Evolutionary conservation across 2,329 filamentous ascomycete genomes (phyloP), one percentile per base, ranked within the genome.

Genomic region (Cordyceps militaris): DNA sequence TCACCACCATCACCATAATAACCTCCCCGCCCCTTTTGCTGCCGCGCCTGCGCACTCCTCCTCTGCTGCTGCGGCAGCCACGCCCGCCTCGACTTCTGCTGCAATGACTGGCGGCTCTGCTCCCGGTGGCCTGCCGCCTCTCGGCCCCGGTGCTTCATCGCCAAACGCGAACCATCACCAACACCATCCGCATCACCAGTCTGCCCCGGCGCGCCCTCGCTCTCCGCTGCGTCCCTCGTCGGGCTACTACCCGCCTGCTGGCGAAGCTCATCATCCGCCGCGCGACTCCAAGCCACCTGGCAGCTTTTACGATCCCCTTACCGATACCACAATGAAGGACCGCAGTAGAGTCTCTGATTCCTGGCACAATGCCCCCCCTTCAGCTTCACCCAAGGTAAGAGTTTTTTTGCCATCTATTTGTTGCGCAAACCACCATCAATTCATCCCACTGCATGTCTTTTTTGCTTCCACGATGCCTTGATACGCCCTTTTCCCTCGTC

Each of bases 261-360:
- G 59, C 60, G 65, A 67, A 21, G 60, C 58, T 56, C 71, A 71
- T 60, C 67, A 67, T 61, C 58, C 65, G 48, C 59, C 66, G 46
- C 74, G 70, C 66, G 73, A 74, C 55, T 74, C 75, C 66, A 65
- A 72, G 56, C 66, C 69, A 16, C 68, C 71, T 57, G 70, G 77
- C 65, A 74, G 75, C 67, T 80, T 79, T 69, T 82, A 82, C 71
- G 79, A 82, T 63, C 79, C 79, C 16, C 76, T 76, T 44, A 79
- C 76, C 44, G 79, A 82, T 69, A 74, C 56, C 19, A 52, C 73
- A 60, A 75, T 73, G 50, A 74, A 71, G 61, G 76, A 78, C 66
- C 76, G 74, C 64, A 72, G 74, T 64, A 72, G 70, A 60, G 68
- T 74, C 63, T 77, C 75, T 59, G 78, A 80, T 65, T 73, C 75